A percentile compares a stretch with the other conserved stretches of the same genome.
Evolutionary conservation across 495 filamentous ascomycete species (phyloP).

Genomic region (Pyrenula aspistea): DNA sequence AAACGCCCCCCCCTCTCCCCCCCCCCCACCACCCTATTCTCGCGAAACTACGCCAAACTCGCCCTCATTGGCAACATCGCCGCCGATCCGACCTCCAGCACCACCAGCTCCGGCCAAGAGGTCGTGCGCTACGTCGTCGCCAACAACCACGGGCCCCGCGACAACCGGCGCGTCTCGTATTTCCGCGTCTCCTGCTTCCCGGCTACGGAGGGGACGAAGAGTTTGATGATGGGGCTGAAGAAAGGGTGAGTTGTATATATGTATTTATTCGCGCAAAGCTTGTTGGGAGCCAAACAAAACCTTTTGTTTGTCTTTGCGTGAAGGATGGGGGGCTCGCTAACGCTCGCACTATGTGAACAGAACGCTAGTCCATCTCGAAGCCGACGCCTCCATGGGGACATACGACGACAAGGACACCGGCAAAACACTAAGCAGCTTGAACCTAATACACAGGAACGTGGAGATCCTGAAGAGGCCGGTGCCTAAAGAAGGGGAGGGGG

Average conservation of each 20-base stretch:
- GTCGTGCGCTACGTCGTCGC: constrained; percentile 57
- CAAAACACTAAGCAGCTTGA: constrained; percentile 40
- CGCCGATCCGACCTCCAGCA: constrained; percentile 51
- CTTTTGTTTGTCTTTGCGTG: not conserved
- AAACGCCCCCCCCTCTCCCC: constrained; percentile 28
- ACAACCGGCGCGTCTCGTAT: constrained; percentile 63
- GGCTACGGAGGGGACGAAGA: constrained; percentile 27
- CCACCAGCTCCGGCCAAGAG: constrained; percentile 54
- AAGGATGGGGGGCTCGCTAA: not conserved
- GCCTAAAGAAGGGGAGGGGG: not conserved
- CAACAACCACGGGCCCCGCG: constrained; percentile 39
- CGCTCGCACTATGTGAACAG: constrained; percentile 22
- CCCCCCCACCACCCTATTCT: constrained; percentile 43
- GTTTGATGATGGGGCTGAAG: constrained; percentile 43
- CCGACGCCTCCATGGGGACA: constrained; percentile 47
- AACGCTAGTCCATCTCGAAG: constrained; percentile 61
- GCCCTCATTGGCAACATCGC: constrained; percentile 68
- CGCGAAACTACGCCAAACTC: constrained; percentile 40
- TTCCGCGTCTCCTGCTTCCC: constrained; percentile 59
- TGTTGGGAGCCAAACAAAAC: too few relatives aligned
- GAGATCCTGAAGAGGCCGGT: not conserved
- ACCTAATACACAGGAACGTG: constrained; percentile 53
- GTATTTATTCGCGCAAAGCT: constrained; percentile 17
- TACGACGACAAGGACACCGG: constrained; percentile 48
- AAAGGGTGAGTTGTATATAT: too few relatives aligned